These are phyloP conservation scores for Pythium coloratum DNA, from an alignment of 352 stramenopile species.

Conservation along the genomic window DNA sequence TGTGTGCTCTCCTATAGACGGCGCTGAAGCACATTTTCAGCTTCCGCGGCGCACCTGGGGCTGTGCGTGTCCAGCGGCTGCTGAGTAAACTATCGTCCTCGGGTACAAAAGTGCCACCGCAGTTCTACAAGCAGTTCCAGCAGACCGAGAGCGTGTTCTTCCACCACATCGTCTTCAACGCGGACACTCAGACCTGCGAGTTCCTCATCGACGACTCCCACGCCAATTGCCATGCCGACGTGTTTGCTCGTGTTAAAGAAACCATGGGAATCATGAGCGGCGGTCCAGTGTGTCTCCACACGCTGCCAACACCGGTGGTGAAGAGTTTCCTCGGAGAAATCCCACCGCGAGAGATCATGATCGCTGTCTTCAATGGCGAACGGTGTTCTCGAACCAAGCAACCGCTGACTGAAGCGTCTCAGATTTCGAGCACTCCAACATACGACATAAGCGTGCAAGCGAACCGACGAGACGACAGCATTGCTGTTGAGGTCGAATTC, in stretches of 20 bases:
- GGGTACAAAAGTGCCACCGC: constrained; percentile 44
- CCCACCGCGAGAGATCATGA: constrained; percentile 34
- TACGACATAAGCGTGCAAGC: background rate
- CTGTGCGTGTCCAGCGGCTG: constrained; percentile 61
- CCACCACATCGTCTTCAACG: constrained; percentile 78
- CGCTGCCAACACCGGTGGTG: constrained; percentile 21
- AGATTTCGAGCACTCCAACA: background rate
- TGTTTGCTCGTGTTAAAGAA: constrained; percentile 34
- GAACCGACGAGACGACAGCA: background rate
- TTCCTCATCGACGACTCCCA: constrained; percentile 54
- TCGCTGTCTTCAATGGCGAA: constrained; percentile 49
- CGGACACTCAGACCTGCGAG: constrained; percentile 39
- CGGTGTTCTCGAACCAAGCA: constrained; percentile 41
- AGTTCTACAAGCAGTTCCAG: constrained; percentile 56
- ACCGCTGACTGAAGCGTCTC: constrained; percentile 6
- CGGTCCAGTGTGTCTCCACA: constrained; percentile 34
- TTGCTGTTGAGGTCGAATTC: background rate
- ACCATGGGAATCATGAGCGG: constrained; percentile 15
- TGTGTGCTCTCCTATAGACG: constrained; percentile 34
- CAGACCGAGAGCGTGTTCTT: constrained; percentile 77
- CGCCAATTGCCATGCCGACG: constrained; percentile 50
- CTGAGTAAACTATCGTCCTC: constrained; percentile 58
- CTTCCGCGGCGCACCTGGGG: constrained; percentile 55
- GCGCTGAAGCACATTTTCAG: constrained; percentile 75
- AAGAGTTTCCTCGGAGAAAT: constrained; percentile 50